These are phyloP conservation scores for Pistacia integerrima DNA, from an alignment of 345 rosid genomes.

Conservation along the genomic window DNA sequence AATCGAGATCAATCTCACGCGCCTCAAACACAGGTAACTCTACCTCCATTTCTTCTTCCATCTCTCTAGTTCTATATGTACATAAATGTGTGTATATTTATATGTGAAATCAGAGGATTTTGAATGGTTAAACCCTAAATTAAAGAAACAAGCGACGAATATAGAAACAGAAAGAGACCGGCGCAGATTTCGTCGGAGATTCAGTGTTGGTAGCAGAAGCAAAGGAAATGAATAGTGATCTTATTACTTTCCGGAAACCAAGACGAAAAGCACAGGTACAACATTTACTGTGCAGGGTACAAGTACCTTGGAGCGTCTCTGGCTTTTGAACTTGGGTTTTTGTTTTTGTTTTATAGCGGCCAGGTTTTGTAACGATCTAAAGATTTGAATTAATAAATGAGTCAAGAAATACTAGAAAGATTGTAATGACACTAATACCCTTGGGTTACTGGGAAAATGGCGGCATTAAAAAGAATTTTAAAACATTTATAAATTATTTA, in stretches of 20 bases:
- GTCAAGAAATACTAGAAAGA: background rate
- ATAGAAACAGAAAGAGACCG: conserved; percentile 23
- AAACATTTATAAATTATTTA: too few species aligned
- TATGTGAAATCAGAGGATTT: conserved; percentile 2
- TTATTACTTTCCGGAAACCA: conserved; percentile 3
- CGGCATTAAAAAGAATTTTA: background rate
- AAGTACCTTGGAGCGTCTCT: conserved; percentile 6
- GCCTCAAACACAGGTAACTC: conserved; percentile 64
- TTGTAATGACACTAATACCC: conserved; percentile 18
- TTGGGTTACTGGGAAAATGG: background rate
- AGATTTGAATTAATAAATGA: conserved; percentile 38
- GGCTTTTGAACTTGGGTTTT: conserved; percentile 5
- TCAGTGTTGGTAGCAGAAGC: conserved; percentile 24
- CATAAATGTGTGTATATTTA: conserved; percentile 1
- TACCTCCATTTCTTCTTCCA: conserved; percentile 52
- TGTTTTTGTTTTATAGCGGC: conserved; percentile 22
- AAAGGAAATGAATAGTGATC: conserved; percentile 15
- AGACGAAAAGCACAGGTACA: conserved; percentile 36
- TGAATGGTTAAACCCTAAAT: conserved; percentile 37
- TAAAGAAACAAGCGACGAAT: conserved; percentile 21
- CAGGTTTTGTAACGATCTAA: conserved; percentile 52
- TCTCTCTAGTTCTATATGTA: conserved; percentile 15
- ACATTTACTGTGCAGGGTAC: conserved; percentile 23
- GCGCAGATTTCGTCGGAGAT: conserved; percentile 33
- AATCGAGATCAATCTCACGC: conserved; percentile 73